phyloP scores from a whole-genome alignment of 257 asterid species.

The Capsicum baccatum region DNA sequence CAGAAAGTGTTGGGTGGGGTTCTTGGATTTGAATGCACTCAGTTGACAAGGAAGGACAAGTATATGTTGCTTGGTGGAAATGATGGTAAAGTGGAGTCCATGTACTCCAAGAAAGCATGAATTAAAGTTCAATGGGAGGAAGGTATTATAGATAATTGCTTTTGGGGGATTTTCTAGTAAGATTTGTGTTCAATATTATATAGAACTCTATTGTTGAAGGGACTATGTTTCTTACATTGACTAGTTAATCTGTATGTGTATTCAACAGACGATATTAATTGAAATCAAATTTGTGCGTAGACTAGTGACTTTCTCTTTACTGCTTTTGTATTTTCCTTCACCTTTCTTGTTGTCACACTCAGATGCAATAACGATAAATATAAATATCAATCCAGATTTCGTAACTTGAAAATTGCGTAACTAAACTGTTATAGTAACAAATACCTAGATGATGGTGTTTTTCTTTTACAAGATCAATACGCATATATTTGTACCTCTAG shows the following conservation, averaged over 20 bases:
- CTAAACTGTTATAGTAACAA: neutral
- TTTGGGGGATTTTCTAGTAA: neutral
- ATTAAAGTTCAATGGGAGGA: neutral
- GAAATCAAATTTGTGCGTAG: neutral
- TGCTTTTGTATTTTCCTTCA: neutral
- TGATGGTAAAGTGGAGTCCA: slow-evolving; percentile 98
- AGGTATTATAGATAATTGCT: neutral
- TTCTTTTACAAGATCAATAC: too few relatives aligned
- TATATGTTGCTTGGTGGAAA: slow-evolving; percentile 96
- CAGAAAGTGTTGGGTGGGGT: slow-evolving; percentile 80
- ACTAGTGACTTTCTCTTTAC: neutral
- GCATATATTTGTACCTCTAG: too few relatives aligned
- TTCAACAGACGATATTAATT: slow-evolving; percentile 21
- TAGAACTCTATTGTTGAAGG: neutral
- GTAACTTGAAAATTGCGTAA: neutral
- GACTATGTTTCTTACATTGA: slow-evolving; percentile 19
- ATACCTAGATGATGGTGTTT: neutral
- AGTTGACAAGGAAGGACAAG: slow-evolving; percentile 95
- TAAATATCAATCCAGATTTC: neutral
- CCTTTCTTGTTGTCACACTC: neutral
- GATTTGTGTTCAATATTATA: slow-evolving; percentile 1
- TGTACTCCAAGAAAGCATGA: slow-evolving; percentile 46
- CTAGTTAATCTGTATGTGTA: slow-evolving; percentile 17
- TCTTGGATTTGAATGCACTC: slow-evolving; percentile 93
- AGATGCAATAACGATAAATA: neutral